A percentile compares a stretch with the other conserved stretches of the same genome.
These are phyloP conservation scores for Cutaneotrichosporon mucoides DNA, from an alignment of 1,284 basidiomycete species.

Conservation along the genomic window DNA sequence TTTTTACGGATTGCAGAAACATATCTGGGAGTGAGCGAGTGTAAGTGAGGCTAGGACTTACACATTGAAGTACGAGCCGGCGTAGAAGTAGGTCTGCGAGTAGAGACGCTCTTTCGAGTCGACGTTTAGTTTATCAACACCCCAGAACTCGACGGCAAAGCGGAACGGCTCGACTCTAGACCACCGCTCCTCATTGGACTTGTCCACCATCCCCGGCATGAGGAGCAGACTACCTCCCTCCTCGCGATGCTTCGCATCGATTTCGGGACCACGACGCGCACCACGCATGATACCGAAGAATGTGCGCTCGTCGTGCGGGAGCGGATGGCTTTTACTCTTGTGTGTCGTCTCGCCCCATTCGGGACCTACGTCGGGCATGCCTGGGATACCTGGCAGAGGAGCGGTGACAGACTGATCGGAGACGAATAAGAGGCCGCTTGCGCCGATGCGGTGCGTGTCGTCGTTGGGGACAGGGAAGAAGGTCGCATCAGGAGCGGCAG, in stretches of 20 bases:
- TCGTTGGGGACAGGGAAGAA: conserved; percentile 73
- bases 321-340: conserved; percentile 20
- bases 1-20: conserved; percentile 76
- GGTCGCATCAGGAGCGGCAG: conserved; percentile 18
- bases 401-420: conserved; percentile 7
- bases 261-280: conserved; percentile 33
- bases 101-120: conserved; percentile 60
- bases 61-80: conserved; percentile 44
- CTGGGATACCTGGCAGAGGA: conserved; percentile 19
- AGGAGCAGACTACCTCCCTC: conserved; percentile 14
- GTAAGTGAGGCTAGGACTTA: conserved; percentile 57
- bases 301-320: conserved; percentile 42
- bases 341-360: conserved; percentile 16
- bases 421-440: conserved; percentile 57
- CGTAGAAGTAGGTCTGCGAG: conserved; percentile 52
- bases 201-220: conserved; percentile 14
- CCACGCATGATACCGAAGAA: conserved; percentile 49
- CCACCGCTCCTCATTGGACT: conserved; percentile 33
- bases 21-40: conserved; percentile 56
- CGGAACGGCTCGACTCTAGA: conserved; percentile 61
- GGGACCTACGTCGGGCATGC: conserved; percentile 43
- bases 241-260: conserved; percentile 28
- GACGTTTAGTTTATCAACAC: conserved; percentile 73
- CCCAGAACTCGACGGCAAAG: conserved; percentile 85
- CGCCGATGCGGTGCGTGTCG: conserved; percentile 74